Conservation (phyloP, 148 eudicot genomes). For the Fagopyrum tataricum region DNA sequence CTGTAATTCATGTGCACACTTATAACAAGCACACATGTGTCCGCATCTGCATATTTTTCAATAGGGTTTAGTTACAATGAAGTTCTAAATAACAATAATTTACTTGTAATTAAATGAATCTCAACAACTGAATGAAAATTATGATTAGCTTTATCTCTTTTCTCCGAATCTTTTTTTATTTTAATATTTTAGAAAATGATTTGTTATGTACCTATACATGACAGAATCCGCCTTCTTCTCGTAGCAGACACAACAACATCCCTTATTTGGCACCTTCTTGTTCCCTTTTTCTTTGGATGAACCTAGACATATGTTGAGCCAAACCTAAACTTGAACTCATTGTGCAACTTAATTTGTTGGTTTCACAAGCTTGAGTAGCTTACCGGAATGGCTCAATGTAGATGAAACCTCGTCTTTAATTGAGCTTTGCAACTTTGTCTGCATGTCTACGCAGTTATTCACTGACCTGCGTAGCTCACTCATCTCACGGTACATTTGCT, state of each 20-base stretch:
- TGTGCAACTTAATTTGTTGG: too few species aligned
- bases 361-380: background rate
- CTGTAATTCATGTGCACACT: constrained; percentile 59
- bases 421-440: constrained; percentile 31
- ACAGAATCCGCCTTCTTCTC: constrained; percentile 61
- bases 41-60: constrained; percentile 53
- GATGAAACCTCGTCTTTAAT: constrained; percentile 32
- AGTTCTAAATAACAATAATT: too few species aligned
- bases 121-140: too few species aligned
- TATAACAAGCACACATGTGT: constrained; percentile 85
- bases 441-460: constrained; percentile 56
- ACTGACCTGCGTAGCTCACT: constrained; percentile 52
- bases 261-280: constrained; percentile 20
- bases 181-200: too few species aligned
- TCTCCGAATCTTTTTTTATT: too few species aligned
- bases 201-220: constrained; percentile 79
- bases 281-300: constrained; percentile 13
- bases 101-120: too few species aligned
- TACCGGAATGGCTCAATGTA: constrained; percentile 31
- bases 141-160: too few species aligned
- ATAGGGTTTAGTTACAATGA: too few species aligned
- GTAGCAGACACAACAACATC: constrained; percentile 54
- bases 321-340: too few species aligned
- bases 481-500: constrained; percentile 60
- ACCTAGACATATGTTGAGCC: background rate